Base-by-base conservation (phyloP, 331 rosid genomes). In the Prunus yedoensis region DNA sequence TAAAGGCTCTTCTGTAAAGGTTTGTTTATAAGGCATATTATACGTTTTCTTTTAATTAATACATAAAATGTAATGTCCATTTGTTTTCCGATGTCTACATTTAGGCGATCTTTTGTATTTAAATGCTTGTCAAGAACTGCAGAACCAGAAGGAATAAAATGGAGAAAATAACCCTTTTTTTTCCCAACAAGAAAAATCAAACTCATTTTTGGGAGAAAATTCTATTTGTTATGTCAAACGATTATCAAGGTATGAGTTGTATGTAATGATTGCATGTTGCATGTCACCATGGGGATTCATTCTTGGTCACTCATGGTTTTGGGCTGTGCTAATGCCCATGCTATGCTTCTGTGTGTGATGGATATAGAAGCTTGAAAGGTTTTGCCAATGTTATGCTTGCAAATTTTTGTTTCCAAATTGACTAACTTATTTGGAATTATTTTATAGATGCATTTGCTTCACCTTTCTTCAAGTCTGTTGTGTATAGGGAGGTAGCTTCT, bases 1-100 rank as follows among this genome's bases (percentile, higher is more conserved):
- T 70, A 89, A 91, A 81, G 96, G 98, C 81, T 89, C 94, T 72
- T 89, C 96, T 79, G 87, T 91, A 74, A 95, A 92, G 99, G 99
- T 92, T 80, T 77, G 90, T 80, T 66, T 81, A 38, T 63, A 28
- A 60, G 59, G n/a, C 57, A 10, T 30, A 6, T 89, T 46, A 49
- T 69, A 16, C 10, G 4, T 87, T 51, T n/a, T 57, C 60, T 38
- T 76, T 1, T 45, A 13, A 35, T 35, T 59, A 23, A 23, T 58
- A 47, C 17, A 13, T 58, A 6, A 58, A 23, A 62, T 69, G 63
- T 27, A 25, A 52, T 15, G 8, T 28, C 61, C 21, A 46, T 66
- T 59, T 58, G 6, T 50, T 30, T 63, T 60, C 25, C 15, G 11
- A 18, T 11, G 70, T 56, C 27, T 6, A 14, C 47, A 8, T 74